These are phyloP conservation scores for Schizophyllum commune DNA, from an alignment of 1,284 basidiomycete species.

Conservation along the genomic window DNA sequence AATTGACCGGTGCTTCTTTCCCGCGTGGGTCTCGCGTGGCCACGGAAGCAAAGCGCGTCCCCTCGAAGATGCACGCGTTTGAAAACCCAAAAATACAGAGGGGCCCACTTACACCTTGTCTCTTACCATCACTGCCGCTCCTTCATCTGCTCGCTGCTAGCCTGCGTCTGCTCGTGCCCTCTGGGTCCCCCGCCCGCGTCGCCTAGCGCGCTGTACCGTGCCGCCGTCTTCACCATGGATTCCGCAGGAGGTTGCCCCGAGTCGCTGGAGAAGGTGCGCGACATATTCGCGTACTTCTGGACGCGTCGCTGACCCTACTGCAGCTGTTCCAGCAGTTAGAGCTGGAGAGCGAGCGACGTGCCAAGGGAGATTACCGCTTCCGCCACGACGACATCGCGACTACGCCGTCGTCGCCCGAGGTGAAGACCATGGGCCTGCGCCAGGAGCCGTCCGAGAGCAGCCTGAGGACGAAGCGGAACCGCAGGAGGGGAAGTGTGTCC, in stretches of 20 bases:
- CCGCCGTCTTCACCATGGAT: background rate
- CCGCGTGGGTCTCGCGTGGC: background rate
- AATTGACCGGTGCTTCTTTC: background rate
- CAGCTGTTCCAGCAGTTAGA: constrained; percentile 52
- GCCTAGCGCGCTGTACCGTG: background rate
- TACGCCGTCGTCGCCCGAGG: constrained; percentile 5
- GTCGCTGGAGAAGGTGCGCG: constrained; percentile 33
- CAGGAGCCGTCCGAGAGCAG: constrained; percentile 15
- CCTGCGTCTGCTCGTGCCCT: background rate
- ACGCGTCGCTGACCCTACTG: background rate
- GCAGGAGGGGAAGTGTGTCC: constrained; percentile 39
- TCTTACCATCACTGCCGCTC: background rate
- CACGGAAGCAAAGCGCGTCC: background rate
- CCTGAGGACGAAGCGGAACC: constrained; percentile 16
- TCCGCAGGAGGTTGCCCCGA: constrained; percentile 18
- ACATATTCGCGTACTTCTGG: background rate
- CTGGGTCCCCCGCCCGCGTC: background rate
- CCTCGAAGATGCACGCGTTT: background rate
- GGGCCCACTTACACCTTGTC: background rate
- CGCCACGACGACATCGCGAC: constrained; percentile 10
- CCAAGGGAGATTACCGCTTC: constrained; percentile 22
- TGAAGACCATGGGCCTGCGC: constrained; percentile 10
- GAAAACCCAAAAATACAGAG: background rate
- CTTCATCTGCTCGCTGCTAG: background rate
- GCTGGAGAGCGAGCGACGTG: constrained; percentile 40